phyloP scores from a whole-genome alignment of 2,329 filamentous ascomycete species.

The Colletotrichum tofieldiae region DNA sequence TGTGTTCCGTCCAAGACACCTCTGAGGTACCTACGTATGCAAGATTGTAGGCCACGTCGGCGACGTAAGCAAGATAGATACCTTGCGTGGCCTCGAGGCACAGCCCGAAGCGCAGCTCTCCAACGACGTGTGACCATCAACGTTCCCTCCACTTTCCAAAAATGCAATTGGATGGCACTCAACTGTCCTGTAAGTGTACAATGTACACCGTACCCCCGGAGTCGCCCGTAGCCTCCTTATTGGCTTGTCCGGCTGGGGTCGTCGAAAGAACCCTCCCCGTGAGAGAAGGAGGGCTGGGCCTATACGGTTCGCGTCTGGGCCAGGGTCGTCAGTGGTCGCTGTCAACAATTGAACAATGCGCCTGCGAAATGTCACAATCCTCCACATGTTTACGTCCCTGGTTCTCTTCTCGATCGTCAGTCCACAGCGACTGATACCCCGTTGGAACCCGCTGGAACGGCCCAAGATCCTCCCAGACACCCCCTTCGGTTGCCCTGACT shows the following conservation, averaged over 20 bases:
- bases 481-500: slow-evolving; percentile 24
- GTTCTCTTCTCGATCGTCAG: slow-evolving; percentile 1
- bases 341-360: slow-evolving; percentile 11
- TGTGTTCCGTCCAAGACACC: neutral
- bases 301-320: neutral
- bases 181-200: neutral
- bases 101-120: slow-evolving; percentile 9
- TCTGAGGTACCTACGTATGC: neutral
- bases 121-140: slow-evolving; percentile 14
- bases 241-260: slow-evolving; percentile 16
- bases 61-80: neutral
- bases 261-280: slow-evolving; percentile 17
- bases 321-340: slow-evolving; percentile 4
- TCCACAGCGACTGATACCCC: slow-evolving; percentile 24
- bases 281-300: slow-evolving; percentile 25
- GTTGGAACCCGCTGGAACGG: slow-evolving; percentile 32
- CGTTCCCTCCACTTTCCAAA: neutral
- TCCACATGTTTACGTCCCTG: slow-evolving; percentile 9
- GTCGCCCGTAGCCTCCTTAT: slow-evolving; percentile 21
- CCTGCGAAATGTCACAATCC: slow-evolving; percentile 11
- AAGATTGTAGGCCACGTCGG: neutral
- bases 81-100: neutral
- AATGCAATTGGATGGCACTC: neutral
- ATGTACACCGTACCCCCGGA: slow-evolving; percentile 21
- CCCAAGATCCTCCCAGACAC: slow-evolving; percentile 7